phyloP scores from a whole-genome alignment of 345 rosid genomes.

The Sapria himalayana region DNA sequence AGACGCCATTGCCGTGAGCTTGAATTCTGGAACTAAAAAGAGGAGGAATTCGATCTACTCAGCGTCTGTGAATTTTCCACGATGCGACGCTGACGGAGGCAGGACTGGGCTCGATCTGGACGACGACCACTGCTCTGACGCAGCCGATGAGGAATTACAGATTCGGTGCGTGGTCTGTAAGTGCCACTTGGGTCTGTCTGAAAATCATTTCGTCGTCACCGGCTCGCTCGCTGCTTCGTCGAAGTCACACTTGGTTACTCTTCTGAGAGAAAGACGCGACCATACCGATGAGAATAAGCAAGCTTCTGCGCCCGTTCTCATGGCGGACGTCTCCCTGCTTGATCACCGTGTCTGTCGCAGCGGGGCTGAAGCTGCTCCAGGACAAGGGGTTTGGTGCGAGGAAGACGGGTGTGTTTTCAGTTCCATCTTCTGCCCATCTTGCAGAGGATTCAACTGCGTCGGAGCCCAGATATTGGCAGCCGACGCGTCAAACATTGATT shows the following conservation, averaged over 20 bases:
- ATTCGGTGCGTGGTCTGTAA: constrained; percentile 51
- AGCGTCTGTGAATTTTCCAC: no score
- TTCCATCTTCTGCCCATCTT: constrained; percentile 59
- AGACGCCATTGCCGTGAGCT: constrained; percentile 22
- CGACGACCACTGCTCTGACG: constrained; percentile 12
- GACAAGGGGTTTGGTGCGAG: constrained; percentile 47
- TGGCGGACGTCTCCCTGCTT: constrained; percentile 35
- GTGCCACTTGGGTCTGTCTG: constrained; percentile 41
- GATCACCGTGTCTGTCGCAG: constrained; percentile 26
- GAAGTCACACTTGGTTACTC: constrained; percentile 36
- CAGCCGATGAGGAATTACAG: constrained; percentile 16
- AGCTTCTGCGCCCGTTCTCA: constrained; percentile 29
- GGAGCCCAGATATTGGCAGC: constrained; percentile 75
- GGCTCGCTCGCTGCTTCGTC: constrained; percentile 36
- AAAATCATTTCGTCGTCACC: constrained; percentile 25
- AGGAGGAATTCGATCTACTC: constrained; percentile 26
- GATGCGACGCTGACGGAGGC: no score
- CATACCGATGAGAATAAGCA: constrained; percentile 12
- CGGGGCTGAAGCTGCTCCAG: constrained; percentile 14
- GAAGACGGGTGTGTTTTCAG: constrained; percentile 87
- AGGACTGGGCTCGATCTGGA: no score
- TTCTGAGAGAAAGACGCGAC: constrained; percentile 20
- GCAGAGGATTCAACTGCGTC: constrained; percentile 32
- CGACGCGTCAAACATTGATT: constrained; percentile 51
- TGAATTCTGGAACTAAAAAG: constrained; percentile 44